These are phyloP conservation scores for Coemansia sp. DNA, from an alignment of 192 early-diverging fungal genomes.

Conservation along the genomic window DNA sequence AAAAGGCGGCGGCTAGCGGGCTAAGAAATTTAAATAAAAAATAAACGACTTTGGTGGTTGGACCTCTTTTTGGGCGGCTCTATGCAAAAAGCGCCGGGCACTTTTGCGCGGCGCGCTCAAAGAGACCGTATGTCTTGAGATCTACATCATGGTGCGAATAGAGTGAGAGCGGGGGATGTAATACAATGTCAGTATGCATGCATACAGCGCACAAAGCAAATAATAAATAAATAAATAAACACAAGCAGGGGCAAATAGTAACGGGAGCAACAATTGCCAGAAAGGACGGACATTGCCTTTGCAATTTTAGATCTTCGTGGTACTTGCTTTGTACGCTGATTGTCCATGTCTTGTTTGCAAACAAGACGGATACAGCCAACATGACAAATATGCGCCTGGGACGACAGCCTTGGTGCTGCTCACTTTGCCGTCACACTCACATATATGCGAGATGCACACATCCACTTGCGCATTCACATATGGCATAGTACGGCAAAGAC, in stretches of 20 bases:
- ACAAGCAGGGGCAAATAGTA: conserved; percentile 6
- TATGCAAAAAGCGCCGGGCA: conserved; percentile 41
- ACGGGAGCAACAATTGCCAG: conserved; percentile 1
- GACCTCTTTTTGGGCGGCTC: conserved; percentile 8
- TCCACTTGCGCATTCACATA: conserved; percentile 1
- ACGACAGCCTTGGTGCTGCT: neutral
- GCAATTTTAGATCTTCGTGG: conserved; percentile 4
- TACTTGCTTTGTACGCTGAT: conserved; percentile 1
- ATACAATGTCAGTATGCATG: neutral
- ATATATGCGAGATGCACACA: neutral
- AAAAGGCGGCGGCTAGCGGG: neutral
- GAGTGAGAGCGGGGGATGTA: neutral
- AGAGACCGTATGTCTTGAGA: conserved; percentile 45
- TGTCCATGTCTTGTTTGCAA: neutral
- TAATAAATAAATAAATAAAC: conserved; percentile 16
- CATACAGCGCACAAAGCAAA: conserved; percentile 5
- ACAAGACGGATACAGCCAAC: neutral
- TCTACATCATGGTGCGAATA: conserved; percentile 28
- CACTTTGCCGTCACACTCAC: neutral
- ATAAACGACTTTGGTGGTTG: neutral
- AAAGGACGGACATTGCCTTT: neutral
- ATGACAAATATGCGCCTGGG: neutral
- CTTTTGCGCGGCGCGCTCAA: conserved; percentile 37
- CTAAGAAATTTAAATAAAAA: neutral
- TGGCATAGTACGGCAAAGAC: neutral